phyloP scores from a whole-genome alignment of 192 early-diverging fungal genomes.

The Rhizoclosmatium globosum region DNA sequence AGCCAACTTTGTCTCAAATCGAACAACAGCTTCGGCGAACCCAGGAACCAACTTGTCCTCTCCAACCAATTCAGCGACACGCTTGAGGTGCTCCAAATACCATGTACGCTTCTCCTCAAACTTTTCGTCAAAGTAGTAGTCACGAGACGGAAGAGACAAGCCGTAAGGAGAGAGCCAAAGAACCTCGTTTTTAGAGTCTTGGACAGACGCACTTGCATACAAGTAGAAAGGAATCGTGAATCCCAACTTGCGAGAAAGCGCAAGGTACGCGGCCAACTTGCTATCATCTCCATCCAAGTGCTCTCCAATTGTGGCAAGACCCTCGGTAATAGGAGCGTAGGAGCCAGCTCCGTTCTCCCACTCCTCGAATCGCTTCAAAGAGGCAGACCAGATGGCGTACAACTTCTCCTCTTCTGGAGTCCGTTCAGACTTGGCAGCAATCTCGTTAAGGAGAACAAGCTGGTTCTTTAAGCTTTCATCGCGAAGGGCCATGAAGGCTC shows the following conservation, averaged over 20 bases:
- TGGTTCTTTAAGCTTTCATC: slow-evolving; percentile 28
- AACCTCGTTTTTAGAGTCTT: slow-evolving; percentile 13
- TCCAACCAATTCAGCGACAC: slow-evolving; percentile 9
- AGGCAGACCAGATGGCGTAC: slow-evolving; percentile 27
- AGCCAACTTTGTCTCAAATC: slow-evolving; percentile 31
- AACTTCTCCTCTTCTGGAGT: slow-evolving; percentile 13
- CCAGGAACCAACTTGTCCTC: slow-evolving; percentile 13
- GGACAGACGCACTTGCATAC: background rate
- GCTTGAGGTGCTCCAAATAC: slow-evolving; percentile 11
- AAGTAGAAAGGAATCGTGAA: background rate
- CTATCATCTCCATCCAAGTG: background rate
- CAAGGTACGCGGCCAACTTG: slow-evolving; percentile 12
- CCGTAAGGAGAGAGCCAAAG: background rate
- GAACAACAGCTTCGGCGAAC: slow-evolving; percentile 22
- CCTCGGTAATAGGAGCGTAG: slow-evolving; percentile 11
- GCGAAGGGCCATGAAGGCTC: slow-evolving; percentile 19
- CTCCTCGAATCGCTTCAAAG: slow-evolving; percentile 15
- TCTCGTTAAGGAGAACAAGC: slow-evolving; percentile 1
- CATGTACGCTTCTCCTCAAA: background rate
- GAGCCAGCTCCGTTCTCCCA: background rate
- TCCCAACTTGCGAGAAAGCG: background rate
- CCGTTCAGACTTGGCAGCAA: background rate
- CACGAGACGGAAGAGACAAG: slow-evolving; percentile 20
- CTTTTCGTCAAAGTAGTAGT: slow-evolving; percentile 36
- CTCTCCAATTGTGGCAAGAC: background rate